Conservation (phyloP, 2,329 filamentous ascomycete genomes). For the Exophiala viscosa region DNA sequence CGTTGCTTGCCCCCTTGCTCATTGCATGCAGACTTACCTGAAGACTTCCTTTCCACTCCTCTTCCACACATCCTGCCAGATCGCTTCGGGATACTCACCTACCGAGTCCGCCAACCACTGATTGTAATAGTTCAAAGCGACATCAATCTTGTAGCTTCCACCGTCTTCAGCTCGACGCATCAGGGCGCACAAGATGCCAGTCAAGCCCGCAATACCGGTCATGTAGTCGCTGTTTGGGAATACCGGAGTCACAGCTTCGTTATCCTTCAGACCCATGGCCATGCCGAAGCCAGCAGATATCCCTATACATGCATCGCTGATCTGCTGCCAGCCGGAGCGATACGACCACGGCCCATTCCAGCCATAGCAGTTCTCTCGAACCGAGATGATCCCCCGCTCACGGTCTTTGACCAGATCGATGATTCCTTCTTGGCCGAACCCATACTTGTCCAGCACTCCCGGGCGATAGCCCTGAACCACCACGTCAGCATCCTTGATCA, state of each 20-base stretch:
- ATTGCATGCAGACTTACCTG: conserved; percentile 35
- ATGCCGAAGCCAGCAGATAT: conserved; percentile 38
- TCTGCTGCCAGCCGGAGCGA: conserved; percentile 52
- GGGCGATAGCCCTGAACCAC: conserved; percentile 54
- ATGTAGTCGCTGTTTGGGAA: conserved; percentile 62
- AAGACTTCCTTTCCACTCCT: conserved; percentile 48
- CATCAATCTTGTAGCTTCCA: conserved; percentile 23
- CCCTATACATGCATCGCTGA: conserved; percentile 44
- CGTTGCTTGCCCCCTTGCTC: too few relatives aligned
- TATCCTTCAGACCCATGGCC: conserved; percentile 27
- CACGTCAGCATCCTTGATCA: conserved; percentile 51
- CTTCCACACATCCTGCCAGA: conserved; percentile 50
- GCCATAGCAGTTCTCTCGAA: conserved; percentile 52
- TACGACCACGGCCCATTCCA: conserved; percentile 45
- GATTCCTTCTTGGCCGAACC: conserved; percentile 52
- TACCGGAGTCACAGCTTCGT: conserved; percentile 39
- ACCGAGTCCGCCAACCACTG: conserved; percentile 41
- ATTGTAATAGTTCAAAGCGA: conserved; percentile 35
- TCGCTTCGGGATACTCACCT: conserved; percentile 39
- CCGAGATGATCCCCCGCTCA: conserved; percentile 46
- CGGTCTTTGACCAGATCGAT: conserved; percentile 39
- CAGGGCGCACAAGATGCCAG: conserved; percentile 62
- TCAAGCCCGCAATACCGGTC: conserved; percentile 67
- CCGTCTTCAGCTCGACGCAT: conserved; percentile 60
- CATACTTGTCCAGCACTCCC: conserved; percentile 53